Evolutionary conservation across 306 rosid genomes (phyloP).

Genomic region (Rosa rugosa): DNA sequence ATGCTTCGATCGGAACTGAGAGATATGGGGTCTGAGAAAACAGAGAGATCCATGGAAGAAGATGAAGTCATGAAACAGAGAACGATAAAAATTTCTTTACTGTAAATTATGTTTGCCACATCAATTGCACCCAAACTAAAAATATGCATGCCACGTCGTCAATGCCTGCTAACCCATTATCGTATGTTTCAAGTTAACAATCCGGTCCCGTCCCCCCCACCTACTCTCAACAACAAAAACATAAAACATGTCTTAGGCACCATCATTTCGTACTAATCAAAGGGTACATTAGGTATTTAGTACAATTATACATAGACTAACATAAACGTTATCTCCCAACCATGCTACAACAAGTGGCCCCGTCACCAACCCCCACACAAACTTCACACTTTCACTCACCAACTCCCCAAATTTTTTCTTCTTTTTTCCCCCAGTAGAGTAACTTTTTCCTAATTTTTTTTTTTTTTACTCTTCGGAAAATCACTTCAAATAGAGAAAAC

Average conservation of each 20-base stretch:
- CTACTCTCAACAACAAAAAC: constrained; percentile 5
- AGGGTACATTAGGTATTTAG: background rate
- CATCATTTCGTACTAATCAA: background rate
- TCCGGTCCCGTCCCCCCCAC: background rate
- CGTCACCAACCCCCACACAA: background rate
- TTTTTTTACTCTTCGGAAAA: too few relatives aligned
- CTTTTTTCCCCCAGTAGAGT: background rate
- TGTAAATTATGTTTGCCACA: too few relatives aligned
- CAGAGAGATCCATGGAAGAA: too few relatives aligned
- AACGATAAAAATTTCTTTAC: too few relatives aligned
- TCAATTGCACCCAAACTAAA: background rate
- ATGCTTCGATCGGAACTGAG: too few relatives aligned
- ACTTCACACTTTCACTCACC: background rate
- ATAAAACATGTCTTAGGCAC: background rate
- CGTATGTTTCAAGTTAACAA: background rate
- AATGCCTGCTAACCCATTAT: background rate
- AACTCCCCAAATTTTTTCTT: background rate
- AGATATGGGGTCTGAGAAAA: too few relatives aligned
- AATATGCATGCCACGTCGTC: background rate
- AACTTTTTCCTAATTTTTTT: too few relatives aligned
- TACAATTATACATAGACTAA: too few relatives aligned
- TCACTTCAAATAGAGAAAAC: too few relatives aligned
- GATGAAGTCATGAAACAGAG: too few relatives aligned
- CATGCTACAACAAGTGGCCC: background rate
- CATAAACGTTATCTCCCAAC: constrained; percentile 2